A percentile compares a stretch with the other conserved stretches of the same genome.
phyloP scores from a whole-genome alignment of 2,329 filamentous ascomycete species.

The Plectosphaerella plurivora region DNA sequence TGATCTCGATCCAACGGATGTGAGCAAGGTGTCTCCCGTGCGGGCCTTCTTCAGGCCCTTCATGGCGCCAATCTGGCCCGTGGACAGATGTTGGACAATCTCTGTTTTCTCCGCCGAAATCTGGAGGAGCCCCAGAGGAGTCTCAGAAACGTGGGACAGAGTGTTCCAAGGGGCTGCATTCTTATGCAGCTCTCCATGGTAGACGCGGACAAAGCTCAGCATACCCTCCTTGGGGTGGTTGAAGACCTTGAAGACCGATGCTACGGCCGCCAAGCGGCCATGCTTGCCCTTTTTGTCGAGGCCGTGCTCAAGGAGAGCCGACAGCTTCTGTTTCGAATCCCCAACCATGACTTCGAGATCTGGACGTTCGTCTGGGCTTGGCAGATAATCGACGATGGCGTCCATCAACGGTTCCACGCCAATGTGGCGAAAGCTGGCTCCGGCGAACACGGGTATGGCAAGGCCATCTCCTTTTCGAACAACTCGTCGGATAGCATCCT shows the following conservation, averaged over 20 bases:
- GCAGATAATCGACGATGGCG: slow-evolving; percentile 81
- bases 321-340: slow-evolving; percentile 41
- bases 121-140: slow-evolving; percentile 74
- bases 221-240: slow-evolving; percentile 82
- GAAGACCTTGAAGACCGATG: slow-evolving; percentile 90
- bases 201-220: slow-evolving; percentile 87
- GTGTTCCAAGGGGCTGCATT: slow-evolving; percentile 83
- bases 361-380: slow-evolving; percentile 74
- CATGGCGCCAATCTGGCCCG: slow-evolving; percentile 92
- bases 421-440: slow-evolving; percentile 89
- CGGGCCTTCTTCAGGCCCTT: slow-evolving; percentile 85
- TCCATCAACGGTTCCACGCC: slow-evolving; percentile 90
- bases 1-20: slow-evolving; percentile 57
- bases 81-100: neutral
- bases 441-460: slow-evolving; percentile 84
- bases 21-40: slow-evolving; percentile 87
- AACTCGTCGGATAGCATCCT: slow-evolving; percentile 68
- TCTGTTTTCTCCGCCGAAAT: slow-evolving; percentile 74
- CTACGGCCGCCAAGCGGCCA: slow-evolving; percentile 37
- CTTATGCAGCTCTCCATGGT: slow-evolving; percentile 73
- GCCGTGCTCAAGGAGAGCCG: slow-evolving; percentile 20
- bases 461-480: slow-evolving; percentile 63
- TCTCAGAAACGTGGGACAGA: slow-evolving; percentile 72
- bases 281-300: slow-evolving; percentile 1
- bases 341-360: slow-evolving; percentile 73